These are phyloP conservation scores for Aspergillus viridinutans DNA, from an alignment of 2,329 filamentous ascomycete species.

Conservation along the genomic window DNA sequence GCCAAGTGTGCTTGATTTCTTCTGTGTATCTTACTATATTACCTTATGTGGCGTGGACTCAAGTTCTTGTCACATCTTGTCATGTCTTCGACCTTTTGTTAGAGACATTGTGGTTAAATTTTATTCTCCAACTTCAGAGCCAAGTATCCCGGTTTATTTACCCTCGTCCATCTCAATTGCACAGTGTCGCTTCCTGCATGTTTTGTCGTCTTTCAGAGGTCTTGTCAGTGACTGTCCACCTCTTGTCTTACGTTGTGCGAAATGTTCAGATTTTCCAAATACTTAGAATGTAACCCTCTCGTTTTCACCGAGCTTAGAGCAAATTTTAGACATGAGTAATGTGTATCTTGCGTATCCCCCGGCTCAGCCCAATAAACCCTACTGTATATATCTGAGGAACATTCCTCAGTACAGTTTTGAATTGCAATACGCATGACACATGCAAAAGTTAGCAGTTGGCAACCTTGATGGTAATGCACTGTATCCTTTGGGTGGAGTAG, in stretches of 20 bases:
- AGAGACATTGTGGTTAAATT: constrained; percentile 19
- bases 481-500: background rate
- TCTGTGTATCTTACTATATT: constrained; percentile 37
- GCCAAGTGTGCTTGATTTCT: constrained; percentile 27
- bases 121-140: constrained; percentile 19
- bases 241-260: background rate
- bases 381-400: background rate
- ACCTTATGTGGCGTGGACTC: constrained; percentile 25
- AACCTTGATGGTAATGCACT: background rate
- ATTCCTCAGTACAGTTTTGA: background rate
- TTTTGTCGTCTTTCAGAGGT: background rate
- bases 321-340: background rate
- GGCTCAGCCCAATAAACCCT: background rate
- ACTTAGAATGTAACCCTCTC: background rate
- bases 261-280: background rate
- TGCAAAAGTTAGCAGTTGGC: background rate
- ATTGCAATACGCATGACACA: background rate
- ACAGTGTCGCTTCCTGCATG: constrained; percentile 1
- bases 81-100: constrained; percentile 14
- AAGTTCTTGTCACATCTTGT: constrained; percentile 22
- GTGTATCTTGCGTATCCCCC: background rate
- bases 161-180: constrained; percentile 1
- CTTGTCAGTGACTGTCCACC: background rate
- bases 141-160: constrained; percentile 10
- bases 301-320: background rate